Evolutionary conservation across 179 eudicot species (phyloP), one percentile per base, ranked within the genome.

Genomic region (Monotropa hypopitys): DNA sequence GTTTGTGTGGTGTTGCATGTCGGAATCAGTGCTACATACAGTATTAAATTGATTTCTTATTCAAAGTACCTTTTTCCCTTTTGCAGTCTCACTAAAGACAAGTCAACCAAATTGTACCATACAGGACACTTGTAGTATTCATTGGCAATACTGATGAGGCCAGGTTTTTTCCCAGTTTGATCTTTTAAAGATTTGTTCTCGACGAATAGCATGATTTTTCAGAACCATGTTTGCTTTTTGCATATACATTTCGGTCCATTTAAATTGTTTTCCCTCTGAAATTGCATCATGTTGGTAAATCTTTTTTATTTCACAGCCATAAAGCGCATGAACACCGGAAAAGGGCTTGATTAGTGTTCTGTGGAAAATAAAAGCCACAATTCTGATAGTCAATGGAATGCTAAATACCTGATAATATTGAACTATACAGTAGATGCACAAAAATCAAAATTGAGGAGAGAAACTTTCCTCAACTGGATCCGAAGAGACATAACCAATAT

Each of bases 391-490:
- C 56, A 23, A 15, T 1, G 8, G 45, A 28, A 3, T 12, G 33
- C 50, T 56, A 13, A 74, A 15, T 13, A 11, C 42, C 43, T 23
- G 7, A 20, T 47, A 13, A 35, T 38, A 12, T 43, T n/a, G 12
- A 74, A 18, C 21, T 47, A n/a, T 32, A 3, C 33, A 11, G 23
- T 12, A 32, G 40, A 76, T 33, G 73, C 49, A 21, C 49, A 1
- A 45, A 56, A 32, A 57, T 61, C 45, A 38, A 13, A 70, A 53
- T 75, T 23, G 0, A 16, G 68, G 51, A 63, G 73, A 74, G 66
- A 72, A 80, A 77, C 89, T 83, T 85, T 88, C 97, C 83, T 91
- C 89, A 79, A 85, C 80, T n/a, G 97, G 98, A 66, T 91, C 88
- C 1, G 92, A 81, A 69, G 97, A 91, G 79, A 84, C 77, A 76